phyloP scores from a whole-genome alignment of 306 rosid genomes.

The Purshia tridentata region DNA sequence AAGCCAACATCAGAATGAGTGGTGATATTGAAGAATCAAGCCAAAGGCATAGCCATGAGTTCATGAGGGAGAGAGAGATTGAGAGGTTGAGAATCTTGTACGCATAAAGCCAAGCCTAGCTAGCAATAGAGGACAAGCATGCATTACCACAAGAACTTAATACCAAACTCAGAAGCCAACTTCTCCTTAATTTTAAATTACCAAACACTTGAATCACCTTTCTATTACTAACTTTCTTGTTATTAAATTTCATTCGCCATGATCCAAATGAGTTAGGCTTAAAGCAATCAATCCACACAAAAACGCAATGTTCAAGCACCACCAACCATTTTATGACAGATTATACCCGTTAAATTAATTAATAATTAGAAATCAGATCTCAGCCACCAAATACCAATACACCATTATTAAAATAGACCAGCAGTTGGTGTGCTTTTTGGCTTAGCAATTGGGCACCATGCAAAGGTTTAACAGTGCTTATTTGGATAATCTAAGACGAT shows the following conservation, averaged over 20 bases:
- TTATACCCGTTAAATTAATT: not conserved
- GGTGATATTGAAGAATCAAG: too few species aligned
- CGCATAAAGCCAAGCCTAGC: not conserved
- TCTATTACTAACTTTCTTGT: not conserved
- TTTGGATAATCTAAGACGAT: slow-evolving; percentile 7
- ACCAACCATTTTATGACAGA: not conserved
- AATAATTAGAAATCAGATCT: not conserved
- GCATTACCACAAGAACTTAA: not conserved
- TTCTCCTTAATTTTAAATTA: not conserved
- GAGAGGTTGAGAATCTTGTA: not conserved
- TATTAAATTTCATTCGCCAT: not conserved
- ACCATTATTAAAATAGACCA: not conserved
- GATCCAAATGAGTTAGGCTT: not conserved
- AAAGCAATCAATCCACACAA: not conserved
- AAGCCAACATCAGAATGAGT: too few species aligned
- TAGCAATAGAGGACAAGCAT: not conserved
- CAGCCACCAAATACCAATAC: not conserved
- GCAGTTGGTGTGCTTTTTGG: not conserved
- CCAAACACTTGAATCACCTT: not conserved
- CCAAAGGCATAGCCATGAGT: too few species aligned
- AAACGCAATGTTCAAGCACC: not conserved
- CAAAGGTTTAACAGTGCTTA: not conserved
- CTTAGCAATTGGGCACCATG: not conserved
- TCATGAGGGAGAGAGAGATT: too few species aligned
- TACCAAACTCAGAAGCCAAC: not conserved